Evolutionary conservation across 1,139 yeast species (phyloP), one percentile per base, ranked within the genome.

Genomic region (Candida sanyaensis): DNA sequence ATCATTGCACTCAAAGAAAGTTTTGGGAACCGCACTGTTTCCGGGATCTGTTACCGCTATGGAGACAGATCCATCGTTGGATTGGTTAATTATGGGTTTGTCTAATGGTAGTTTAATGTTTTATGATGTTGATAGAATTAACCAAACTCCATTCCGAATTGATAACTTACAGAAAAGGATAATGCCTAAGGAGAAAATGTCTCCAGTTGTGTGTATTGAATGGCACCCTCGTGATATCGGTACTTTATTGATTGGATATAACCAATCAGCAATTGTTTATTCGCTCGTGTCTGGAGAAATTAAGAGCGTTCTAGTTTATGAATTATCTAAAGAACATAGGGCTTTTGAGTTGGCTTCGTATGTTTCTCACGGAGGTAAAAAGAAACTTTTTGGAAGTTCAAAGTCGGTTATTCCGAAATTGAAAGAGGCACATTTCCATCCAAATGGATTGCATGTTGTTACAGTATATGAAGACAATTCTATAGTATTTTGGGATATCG

Each of bases 151-250:
- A 1, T 78, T 81, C 53, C 75, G 86, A 49, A 73, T 93, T 37
- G 88, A 82, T 50, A 89, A 89, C 60, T 73, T 90, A 26, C 97
- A 92, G 61, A 83, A 80, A 60, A 65, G 65, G 29, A 58, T 77
- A 1, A 70, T 86, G 49, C 79, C 81, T 1, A 69, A 73, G 51
- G 79, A 73, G 45, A 71, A 70, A 44, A 61, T 79, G 60, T 78
- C 86, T 0, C 84, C 90, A 0, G 93, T 90, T 1, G 62, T 82
- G 2, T 73, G 83, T 0, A 65, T 93, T 2, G 83, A 83, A 53
- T 77, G 96, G 79, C 96, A 90, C 58, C 99, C 99, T 2, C 76
- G 97, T 54, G 98, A 93, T 63, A 77, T 91, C 9, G 95, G 96
- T 0, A 77, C 86, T 0, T 54, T 93, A 6, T 72, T 95, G 53